phyloP scores from a whole-genome alignment of 164 flowering plant species.

The Vitis vinifera region ASM3070453v1 NC_081805.1:94501-95000 shows the following conservation, averaged over 20 bases:
- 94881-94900: neutral
- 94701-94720: too few relatives aligned
- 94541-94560: constrained; percentile 81
- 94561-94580: constrained; percentile 85
- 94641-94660: constrained; percentile 71
- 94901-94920: too few relatives aligned
- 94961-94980: too few relatives aligned
- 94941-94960: too few relatives aligned
- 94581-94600: constrained; percentile 28
- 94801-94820: neutral
- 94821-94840: neutral
- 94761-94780: too few relatives aligned
- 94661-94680: constrained; percentile 90
- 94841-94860: neutral
- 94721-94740: neutral
- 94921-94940: too few relatives aligned
- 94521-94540: constrained; percentile 41
- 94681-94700: constrained; percentile 2
- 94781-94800: neutral
- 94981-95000: too few relatives aligned
- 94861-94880: neutral
- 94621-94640: constrained; percentile 64
- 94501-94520: constrained; percentile 78
- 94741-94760: too few relatives aligned
- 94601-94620: constrained; percentile 37